Evolutionary conservation across 1,284 basidiomycete genomes (phyloP).

Genomic region (Moesziomyces aphidis): DNA sequence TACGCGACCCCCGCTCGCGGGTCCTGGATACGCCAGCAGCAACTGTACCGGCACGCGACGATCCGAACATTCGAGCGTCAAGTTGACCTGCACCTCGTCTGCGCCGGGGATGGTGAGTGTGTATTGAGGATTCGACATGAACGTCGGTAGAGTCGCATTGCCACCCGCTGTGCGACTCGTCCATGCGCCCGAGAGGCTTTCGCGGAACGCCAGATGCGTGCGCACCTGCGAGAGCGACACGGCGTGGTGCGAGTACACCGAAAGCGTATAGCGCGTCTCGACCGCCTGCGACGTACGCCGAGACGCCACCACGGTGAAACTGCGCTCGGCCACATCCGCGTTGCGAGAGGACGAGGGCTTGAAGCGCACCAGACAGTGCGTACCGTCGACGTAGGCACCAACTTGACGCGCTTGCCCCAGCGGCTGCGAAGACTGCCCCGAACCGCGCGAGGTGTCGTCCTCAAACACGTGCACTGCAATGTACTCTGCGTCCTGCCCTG

Average conservation of each 20-base stretch:
- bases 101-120: constrained; percentile 70
- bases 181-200: constrained; percentile 68
- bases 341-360: constrained; percentile 8
- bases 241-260: constrained; percentile 71
- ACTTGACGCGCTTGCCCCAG: constrained; percentile 26
- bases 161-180: constrained; percentile 83
- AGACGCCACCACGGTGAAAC: constrained; percentile 56
- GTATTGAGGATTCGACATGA: constrained; percentile 92
- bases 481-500: constrained; percentile 72
- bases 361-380: constrained; percentile 76
- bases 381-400: constrained; percentile 81
- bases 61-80: constrained; percentile 75
- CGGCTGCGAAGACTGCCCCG: neutral
- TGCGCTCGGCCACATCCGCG: neutral
- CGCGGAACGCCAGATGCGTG: constrained; percentile 30
- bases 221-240: constrained; percentile 38
- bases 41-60: constrained; percentile 79
- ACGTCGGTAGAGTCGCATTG: constrained; percentile 80
- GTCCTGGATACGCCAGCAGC: constrained; percentile 70
- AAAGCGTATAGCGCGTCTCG: constrained; percentile 71
- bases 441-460: constrained; percentile 31
- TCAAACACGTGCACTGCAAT: constrained; percentile 76
- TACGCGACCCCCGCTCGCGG: constrained; percentile 71
- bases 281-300: constrained; percentile 15
- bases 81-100: constrained; percentile 58